A percentile compares a stretch with the other conserved stretches of the same genome.
phyloP scores from a whole-genome alignment of 108 stramenopile genomes.

The Phaeodactylum tricornutum region DNA sequence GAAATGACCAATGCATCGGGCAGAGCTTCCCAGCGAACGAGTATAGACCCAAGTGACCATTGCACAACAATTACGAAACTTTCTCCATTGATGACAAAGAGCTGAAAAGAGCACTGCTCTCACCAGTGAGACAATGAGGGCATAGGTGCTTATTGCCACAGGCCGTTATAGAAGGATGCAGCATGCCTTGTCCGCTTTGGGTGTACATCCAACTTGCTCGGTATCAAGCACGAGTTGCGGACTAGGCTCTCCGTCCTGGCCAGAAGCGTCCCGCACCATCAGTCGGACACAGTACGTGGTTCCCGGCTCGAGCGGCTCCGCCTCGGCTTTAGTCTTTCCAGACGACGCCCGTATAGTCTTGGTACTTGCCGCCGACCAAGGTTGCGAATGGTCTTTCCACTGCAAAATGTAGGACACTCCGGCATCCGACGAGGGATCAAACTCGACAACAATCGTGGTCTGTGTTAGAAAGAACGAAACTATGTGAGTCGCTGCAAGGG shows the following conservation, averaged over 20 bases:
- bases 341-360: neutral
- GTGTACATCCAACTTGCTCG: conserved; percentile 57
- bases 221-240: conserved; percentile 46
- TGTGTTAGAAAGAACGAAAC: conserved; percentile 6
- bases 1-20: too few relatives aligned
- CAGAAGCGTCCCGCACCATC: conserved; percentile 6
- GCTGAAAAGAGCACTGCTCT: too few relatives aligned
- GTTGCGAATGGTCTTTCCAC: conserved; percentile 21
- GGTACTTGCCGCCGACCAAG: conserved; percentile 6
- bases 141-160: neutral
- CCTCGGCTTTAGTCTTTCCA: conserved; percentile 17
- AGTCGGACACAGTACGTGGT: conserved; percentile 43
- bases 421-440: conserved; percentile 15
- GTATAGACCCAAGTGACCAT: too few relatives aligned
- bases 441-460: conserved; percentile 34
- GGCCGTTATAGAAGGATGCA: conserved; percentile 3
- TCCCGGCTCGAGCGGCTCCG: conserved; percentile 27
- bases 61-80: too few relatives aligned
- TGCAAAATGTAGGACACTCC: conserved; percentile 21
- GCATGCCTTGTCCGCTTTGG: conserved; percentile 20
- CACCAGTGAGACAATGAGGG: too few relatives aligned
- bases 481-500: neutral
- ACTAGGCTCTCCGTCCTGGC: conserved; percentile 21
- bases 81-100: too few relatives aligned
- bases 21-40: too few relatives aligned